phyloP scores from a whole-genome alignment of 2,329 filamentous ascomycete species.

The Ceratocystiopsis brevicomis region DNA sequence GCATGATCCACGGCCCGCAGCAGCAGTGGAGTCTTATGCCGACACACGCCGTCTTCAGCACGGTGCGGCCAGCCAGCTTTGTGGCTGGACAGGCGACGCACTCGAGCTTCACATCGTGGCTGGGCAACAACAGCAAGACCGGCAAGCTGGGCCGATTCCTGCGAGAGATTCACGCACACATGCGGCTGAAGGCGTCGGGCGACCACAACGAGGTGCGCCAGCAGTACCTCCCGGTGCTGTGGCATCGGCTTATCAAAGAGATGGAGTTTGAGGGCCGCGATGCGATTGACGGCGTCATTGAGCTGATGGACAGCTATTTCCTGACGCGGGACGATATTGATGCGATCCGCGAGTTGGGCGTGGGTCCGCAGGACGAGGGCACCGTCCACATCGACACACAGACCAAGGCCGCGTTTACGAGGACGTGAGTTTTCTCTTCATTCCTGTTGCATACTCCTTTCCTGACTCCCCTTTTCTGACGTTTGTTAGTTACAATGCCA shows the following conservation, averaged over 20 bases:
- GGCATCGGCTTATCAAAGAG: constrained; percentile 58
- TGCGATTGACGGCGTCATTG: constrained; percentile 62
- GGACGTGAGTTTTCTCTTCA: constrained; percentile 42
- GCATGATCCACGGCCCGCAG: constrained; percentile 96
- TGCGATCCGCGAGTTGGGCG: constrained; percentile 72
- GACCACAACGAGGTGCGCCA: constrained; percentile 89
- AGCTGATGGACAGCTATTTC: constrained; percentile 94
- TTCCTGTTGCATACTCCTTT: neutral
- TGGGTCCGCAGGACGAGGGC: constrained; percentile 66
- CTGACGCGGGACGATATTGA: constrained; percentile 91
- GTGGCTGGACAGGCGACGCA: constrained; percentile 59
- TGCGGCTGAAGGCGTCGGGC: constrained; percentile 77
- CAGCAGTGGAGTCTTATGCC: constrained; percentile 99
- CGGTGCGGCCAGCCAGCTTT: constrained; percentile 78
- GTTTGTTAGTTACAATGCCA: constrained; percentile 55
- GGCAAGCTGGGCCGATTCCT: constrained; percentile 61
- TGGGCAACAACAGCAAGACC: constrained; percentile 84
- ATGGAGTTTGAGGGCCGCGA: constrained; percentile 68
- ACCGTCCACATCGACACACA: constrained; percentile 62
- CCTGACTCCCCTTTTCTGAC: constrained; percentile 11
- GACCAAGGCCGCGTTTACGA: constrained; percentile 77
- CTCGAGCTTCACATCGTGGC: constrained; percentile 72
- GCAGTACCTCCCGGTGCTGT: constrained; percentile 78
- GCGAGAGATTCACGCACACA: constrained; percentile 92
- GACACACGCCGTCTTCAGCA: constrained; percentile 85